Conservation (phyloP, 345 rosid genomes). For the Gossypium turneri region DNA sequence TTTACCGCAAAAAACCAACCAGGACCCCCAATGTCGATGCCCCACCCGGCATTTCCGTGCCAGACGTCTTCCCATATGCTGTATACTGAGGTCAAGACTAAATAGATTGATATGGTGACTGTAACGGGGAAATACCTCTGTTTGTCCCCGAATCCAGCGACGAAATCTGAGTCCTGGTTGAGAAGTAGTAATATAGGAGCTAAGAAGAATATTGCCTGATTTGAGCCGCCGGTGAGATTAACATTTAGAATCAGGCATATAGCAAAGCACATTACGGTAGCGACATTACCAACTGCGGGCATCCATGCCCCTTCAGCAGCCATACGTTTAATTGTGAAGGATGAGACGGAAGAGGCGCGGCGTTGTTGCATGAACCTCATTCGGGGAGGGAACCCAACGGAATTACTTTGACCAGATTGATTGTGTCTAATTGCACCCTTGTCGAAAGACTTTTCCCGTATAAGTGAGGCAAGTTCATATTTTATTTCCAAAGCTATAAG, state of each 20-base stretch:
- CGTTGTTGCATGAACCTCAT: conserved; percentile 98
- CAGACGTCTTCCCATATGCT: conserved; percentile 82
- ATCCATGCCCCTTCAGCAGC: conserved; percentile 99
- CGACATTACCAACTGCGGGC: conserved; percentile 96
- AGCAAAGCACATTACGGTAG: conserved; percentile 92
- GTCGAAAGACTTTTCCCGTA: conserved; percentile 81
- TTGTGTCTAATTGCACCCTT: conserved; percentile 58
- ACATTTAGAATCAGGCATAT: conserved; percentile 87
- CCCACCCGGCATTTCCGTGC: conserved; percentile 93
- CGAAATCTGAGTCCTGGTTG: conserved; percentile 96
- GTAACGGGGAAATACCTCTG: conserved; percentile 97
- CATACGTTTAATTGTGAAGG: conserved; percentile 85
- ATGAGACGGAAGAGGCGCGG: conserved; percentile 57
- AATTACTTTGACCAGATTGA: conserved; percentile 51
- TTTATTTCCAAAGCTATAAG: conserved; percentile 92
- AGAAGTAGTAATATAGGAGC: conserved; percentile 94
- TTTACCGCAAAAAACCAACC: conserved; percentile 93
- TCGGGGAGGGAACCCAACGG: conserved; percentile 51
- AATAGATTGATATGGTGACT: conserved; percentile 63
- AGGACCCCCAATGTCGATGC: conserved; percentile 82
- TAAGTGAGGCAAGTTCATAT: conserved; percentile 84
- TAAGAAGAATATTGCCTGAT: conserved; percentile 89
- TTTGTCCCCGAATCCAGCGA: conserved; percentile 95
- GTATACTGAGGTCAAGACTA: conserved; percentile 65
- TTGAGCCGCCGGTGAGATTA: conserved; percentile 83